Base-by-base conservation (phyloP, 108 stramenopile genomes). In the Seminavis robusta region DNA sequence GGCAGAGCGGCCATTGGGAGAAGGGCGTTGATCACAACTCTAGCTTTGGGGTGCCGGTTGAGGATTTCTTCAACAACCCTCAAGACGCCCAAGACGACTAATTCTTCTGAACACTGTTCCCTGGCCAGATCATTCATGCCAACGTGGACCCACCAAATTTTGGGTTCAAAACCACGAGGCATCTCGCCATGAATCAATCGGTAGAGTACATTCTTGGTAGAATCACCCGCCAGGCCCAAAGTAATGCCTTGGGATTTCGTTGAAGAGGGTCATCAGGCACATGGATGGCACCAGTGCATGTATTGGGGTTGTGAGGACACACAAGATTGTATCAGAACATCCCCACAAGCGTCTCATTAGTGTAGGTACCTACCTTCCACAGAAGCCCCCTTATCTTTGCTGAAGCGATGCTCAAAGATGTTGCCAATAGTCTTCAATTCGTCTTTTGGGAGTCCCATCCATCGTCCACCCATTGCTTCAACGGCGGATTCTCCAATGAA, bases 121-220 rank as follows among this genome's bases (percentile, higher is more conserved):
- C 83, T 64, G 13, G 69, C 81, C 17, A 92, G 45, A 59, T 92
- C 90, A 58, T 92, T 92, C 75, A 86, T 69, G n/a, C 90, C 90
- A 13, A 92, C 38, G 20, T 68, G 59, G 8, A 92, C 40, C 90
- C 90, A 92, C 87, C 87, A 92, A 32, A 92, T 68, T 57, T 77
- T 76, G 1, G 90, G 90, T 40, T 84, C 80, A 59, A 92, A 88
- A 32, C 66, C 79, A 9, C 67, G 42, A 0, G 90, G 82, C 73
- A 80, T 74, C 58, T 80, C 75, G 32, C 75, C 73, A 33, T 77
- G 56, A 36, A 72, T 19, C 2, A 79, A 21, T 47, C 76, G 57
- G 59, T 63, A 80, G 47, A 81, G 47, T 7, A 83, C 63, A 31
- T 21, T 36, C 63, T 73, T 38, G 32, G 79, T 74, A 43, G 77